Evolutionary conservation across 352 stramenopile genomes (phyloP).

Genomic region (Phytophthora aleatoria): DNA sequence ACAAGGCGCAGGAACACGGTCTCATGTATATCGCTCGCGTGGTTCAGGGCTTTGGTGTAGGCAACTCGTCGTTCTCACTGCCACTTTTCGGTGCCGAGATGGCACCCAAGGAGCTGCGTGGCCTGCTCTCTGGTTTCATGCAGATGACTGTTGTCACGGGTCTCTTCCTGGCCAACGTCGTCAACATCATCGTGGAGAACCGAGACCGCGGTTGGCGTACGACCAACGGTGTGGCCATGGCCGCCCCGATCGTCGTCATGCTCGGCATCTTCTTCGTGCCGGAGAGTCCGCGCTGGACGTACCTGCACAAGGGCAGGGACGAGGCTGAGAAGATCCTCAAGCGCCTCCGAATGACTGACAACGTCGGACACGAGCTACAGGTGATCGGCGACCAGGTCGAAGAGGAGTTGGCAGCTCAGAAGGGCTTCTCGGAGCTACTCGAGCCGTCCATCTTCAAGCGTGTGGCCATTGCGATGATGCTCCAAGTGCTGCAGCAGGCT

Average conservation of each 20-base stretch:
- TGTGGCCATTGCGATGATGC: constrained; percentile 49
- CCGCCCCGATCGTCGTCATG: constrained; percentile 51
- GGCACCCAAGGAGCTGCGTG: constrained; percentile 62
- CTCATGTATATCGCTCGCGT: constrained; percentile 27
- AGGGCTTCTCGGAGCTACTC: constrained; percentile 43
- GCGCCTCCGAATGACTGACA: constrained; percentile 41
- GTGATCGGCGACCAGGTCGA: constrained; percentile 37
- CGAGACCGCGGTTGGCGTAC: constrained; percentile 42
- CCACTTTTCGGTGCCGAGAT: constrained; percentile 64
- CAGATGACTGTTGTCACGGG: constrained; percentile 64
- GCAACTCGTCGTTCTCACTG: constrained; percentile 59
- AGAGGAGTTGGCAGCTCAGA: constrained; percentile 16
- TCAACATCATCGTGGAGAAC: constrained; percentile 49
- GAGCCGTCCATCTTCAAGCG: constrained; percentile 47
- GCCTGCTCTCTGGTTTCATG: constrained; percentile 68
- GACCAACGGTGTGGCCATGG: constrained; percentile 50
- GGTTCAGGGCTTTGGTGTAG: constrained; percentile 51
- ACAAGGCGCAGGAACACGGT: constrained; percentile 28
- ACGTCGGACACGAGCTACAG: constrained; percentile 43
- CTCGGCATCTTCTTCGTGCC: constrained; percentile 55
- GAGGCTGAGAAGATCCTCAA: constrained; percentile 34
- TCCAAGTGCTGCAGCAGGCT: constrained; percentile 52
- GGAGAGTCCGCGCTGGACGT: constrained; percentile 46
- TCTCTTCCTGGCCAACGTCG: constrained; percentile 46
- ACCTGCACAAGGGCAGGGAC: constrained; percentile 47